Conservation (phyloP, 768 basidiomycete genomes). For the Tulasnella sp. region DNA sequence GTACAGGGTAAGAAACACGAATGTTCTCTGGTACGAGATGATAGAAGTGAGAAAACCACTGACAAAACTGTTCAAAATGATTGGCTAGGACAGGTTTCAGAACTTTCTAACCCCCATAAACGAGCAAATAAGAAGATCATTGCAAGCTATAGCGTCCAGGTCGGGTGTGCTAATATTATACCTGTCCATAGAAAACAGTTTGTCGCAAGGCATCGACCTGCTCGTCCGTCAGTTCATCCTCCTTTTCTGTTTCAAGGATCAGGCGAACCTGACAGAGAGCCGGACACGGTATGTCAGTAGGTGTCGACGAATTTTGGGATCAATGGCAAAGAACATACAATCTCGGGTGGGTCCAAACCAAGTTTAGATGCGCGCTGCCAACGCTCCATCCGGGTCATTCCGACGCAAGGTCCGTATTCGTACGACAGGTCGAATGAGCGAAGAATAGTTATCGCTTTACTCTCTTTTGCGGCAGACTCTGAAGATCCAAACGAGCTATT, state of each 20-base stretch:
- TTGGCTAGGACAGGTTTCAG: background rate
- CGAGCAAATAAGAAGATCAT: background rate
- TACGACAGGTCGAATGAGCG: conserved; percentile 35
- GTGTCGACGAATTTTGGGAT: background rate
- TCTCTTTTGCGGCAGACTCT: conserved; percentile 31
- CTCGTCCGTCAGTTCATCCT: conserved; percentile 40
- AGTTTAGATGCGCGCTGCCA: conserved; percentile 44
- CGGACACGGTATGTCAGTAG: background rate
- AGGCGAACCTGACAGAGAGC: conserved; percentile 57
- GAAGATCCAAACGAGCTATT: background rate
- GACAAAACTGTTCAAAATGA: background rate
- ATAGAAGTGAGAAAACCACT: background rate
- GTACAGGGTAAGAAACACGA: background rate
- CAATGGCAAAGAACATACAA: conserved; percentile 36
- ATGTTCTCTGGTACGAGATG: background rate
- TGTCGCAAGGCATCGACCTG: conserved; percentile 54
- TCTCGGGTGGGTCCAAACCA: conserved; percentile 43
- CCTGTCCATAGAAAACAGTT: conserved; percentile 55
- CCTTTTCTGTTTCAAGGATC: conserved; percentile 66
- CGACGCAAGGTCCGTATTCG: conserved; percentile 35
- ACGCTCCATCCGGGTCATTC: conserved; percentile 40
- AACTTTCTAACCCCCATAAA: background rate
- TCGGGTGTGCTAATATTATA: conserved; percentile 29
- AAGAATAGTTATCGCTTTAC: conserved; percentile 30
- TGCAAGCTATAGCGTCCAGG: background rate